Evolutionary conservation across 2,329 filamentous ascomycete species (phyloP).

Genomic region (Hypoxylon sp.): DNA sequence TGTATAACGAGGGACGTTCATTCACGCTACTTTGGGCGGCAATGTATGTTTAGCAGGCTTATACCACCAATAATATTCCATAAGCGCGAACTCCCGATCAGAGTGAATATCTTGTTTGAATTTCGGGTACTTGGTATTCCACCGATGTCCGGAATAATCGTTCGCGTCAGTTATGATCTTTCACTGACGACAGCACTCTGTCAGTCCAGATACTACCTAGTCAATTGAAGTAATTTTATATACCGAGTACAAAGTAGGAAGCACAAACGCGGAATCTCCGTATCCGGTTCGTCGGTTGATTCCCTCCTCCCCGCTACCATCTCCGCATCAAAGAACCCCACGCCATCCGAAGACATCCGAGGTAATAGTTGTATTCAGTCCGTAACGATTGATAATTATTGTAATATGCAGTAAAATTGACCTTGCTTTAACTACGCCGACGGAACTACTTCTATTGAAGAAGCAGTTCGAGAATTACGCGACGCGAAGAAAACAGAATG

Average conservation of each 20-base stretch:
- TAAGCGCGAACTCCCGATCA: background rate
- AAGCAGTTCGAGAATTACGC: background rate
- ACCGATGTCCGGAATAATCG: background rate
- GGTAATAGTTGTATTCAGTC: slow-evolving; percentile 27
- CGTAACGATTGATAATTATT: background rate
- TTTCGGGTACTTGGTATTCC: background rate
- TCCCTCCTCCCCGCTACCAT: slow-evolving; percentile 27
- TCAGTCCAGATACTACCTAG: background rate
- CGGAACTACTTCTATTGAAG: background rate
- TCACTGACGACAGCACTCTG: background rate
- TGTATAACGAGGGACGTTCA: background rate
- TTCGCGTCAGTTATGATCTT: background rate
- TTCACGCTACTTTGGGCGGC: background rate
- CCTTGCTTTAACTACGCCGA: background rate
- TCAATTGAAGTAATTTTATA: slow-evolving; percentile 1
- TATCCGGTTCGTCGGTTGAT: slow-evolving; percentile 37
- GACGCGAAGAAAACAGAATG: slow-evolving; percentile 35
- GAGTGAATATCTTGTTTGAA: background rate
- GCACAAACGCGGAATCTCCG: background rate
- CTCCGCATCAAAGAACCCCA: slow-evolving; percentile 31
- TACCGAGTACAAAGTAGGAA: slow-evolving; percentile 17
- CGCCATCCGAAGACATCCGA: slow-evolving; percentile 29
- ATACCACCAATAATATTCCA: background rate
- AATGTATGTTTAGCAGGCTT: background rate
- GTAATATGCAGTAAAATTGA: background rate